Conservation (phyloP, 1,284 basidiomycete species). For the Amylostereum areolatum region DNA sequence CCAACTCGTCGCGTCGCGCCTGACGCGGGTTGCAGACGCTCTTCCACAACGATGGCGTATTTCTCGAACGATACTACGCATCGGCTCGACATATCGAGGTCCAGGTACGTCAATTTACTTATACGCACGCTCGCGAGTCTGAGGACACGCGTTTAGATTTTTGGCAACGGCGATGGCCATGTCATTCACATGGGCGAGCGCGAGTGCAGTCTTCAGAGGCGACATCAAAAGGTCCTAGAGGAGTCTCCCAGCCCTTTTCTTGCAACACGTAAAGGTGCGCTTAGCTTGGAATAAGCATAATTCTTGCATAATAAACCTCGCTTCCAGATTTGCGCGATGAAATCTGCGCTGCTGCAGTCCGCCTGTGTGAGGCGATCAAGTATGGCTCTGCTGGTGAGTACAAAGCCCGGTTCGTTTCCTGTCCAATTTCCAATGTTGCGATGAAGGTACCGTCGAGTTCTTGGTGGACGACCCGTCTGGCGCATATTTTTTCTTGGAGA, state of each 20-base stretch:
- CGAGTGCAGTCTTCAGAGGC: constrained; percentile 65
- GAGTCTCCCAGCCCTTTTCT: constrained; percentile 58
- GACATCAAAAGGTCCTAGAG: constrained; percentile 74
- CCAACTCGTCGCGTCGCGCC: not conserved
- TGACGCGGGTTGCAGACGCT: constrained; percentile 28
- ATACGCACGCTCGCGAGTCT: too few relatives aligned
- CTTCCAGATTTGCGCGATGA: constrained; percentile 33
- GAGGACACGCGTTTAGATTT: constrained; percentile 47
- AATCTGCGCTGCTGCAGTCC: constrained; percentile 50
- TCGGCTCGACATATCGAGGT: constrained; percentile 66
- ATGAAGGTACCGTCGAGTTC: constrained; percentile 62
- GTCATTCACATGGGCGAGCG: constrained; percentile 66
- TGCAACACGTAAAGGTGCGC: constrained; percentile 29
- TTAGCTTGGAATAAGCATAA: too few relatives aligned
- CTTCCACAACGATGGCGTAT: constrained; percentile 51
- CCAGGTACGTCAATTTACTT: constrained; percentile 37
- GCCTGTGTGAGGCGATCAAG: constrained; percentile 42
- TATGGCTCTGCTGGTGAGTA: constrained; percentile 53
- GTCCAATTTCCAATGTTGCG: not conserved
- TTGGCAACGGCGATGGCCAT: constrained; percentile 56
- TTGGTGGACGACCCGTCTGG: constrained; percentile 51
- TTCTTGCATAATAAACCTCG: not conserved
- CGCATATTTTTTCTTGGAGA: constrained; percentile 68
- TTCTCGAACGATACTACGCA: constrained; percentile 64
- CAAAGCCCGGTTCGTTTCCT: not conserved